Evolutionary conservation across 495 filamentous ascomycete species (phyloP), one percentile per base, ranked within the genome.

Genomic region (Talaromyces proteolyticus): DNA sequence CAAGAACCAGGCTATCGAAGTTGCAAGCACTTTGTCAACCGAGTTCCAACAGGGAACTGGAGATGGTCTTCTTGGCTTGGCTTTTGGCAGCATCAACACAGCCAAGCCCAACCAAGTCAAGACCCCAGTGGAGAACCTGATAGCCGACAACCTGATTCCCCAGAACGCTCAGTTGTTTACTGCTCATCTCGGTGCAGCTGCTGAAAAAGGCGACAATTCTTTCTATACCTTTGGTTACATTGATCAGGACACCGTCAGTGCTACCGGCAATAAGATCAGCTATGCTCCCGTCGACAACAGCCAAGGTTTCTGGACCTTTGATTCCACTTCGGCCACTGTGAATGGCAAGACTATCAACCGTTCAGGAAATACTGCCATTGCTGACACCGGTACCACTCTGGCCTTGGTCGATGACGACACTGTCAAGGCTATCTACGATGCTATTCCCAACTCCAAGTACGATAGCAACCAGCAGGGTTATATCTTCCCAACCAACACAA

Each of bases 201-300:
- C 79, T 43, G 65, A 64, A 0, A 70, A 75, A 49, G 77, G 81
- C 40, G 74, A 76, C 45, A 69, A 76, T 45, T 83, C 81, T 2
- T 91, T 90, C 71, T 90, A 87, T 67, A 90, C 87, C 0, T 90
- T 91, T 55, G 88, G 87, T 21, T 89, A 73, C 59, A 84, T 91
- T 57, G 87, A 90, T 57, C 59, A 86, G 52, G 79, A 76, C 5
- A 74, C 81, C 0, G 72, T 88, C 41, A 73, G 69, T 39, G 68
- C 68, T 6, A 75, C 76, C 0, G 78, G 73, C 23, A 57, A 76
- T 47, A 74, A 79, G 1, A 76, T 87, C 36, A 60, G 73, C 47
- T 91, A 86, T 68, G 79, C 82, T 1, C 65, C 77, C 23, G 61
- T 91, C 46, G 85, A 90, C 66, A 85, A 78, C 47, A 79, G 76